Evolutionary conservation across 306 rosid genomes (phyloP).

Genomic region (Cercis canadensis): DNA sequence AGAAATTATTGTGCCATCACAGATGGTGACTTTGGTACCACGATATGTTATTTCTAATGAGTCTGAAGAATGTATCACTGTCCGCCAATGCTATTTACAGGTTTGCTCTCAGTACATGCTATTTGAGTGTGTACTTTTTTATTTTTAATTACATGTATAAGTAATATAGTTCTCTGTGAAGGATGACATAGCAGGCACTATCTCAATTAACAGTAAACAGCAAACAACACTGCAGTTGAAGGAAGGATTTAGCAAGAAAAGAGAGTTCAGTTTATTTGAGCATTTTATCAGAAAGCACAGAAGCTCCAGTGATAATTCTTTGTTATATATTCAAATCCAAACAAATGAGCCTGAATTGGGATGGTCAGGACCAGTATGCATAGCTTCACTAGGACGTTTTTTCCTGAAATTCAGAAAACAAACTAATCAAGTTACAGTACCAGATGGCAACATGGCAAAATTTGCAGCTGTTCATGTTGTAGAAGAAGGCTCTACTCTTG

Average conservation of each 20-base stretch:
- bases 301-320: conserved; percentile 60
- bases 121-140: conserved; percentile 21
- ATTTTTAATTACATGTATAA: neutral
- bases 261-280: conserved; percentile 78
- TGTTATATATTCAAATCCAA: conserved; percentile 64
- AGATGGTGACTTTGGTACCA: conserved; percentile 82
- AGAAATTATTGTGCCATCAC: conserved; percentile 76
- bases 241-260: conserved; percentile 60
- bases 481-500: conserved; percentile 90
- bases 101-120: conserved; percentile 46
- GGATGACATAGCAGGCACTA: conserved; percentile 71
- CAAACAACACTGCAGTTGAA: conserved; percentile 59
- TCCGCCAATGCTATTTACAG: conserved; percentile 89
- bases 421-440: conserved; percentile 44
- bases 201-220: conserved; percentile 66
- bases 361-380: conserved; percentile 96
- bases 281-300: conserved; percentile 74
- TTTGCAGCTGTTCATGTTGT: conserved; percentile 82
- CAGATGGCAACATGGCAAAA: conserved; percentile 52
- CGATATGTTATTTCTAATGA: conserved; percentile 80
- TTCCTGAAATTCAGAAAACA: conserved; percentile 82
- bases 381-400: conserved; percentile 92
- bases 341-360: conserved; percentile 63
- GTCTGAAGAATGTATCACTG: conserved; percentile 62
- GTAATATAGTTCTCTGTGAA: conserved; percentile 45